Evolutionary conservation across 2,329 filamentous ascomycete genomes (phyloP), one percentile per base, ranked within the genome.

Genomic region (Sodiomyces alkalinus): DNA sequence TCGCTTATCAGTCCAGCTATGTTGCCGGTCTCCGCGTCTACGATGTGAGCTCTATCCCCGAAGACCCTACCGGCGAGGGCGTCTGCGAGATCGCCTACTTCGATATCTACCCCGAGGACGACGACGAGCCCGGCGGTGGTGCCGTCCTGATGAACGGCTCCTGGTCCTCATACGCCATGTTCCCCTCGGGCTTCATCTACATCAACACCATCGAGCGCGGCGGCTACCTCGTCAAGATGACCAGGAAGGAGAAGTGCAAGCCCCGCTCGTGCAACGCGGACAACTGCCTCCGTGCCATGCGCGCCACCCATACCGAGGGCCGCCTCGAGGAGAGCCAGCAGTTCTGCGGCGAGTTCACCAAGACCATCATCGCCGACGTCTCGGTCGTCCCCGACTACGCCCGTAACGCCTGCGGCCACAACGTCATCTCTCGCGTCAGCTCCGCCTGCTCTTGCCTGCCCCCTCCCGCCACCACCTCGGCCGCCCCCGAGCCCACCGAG

Each of bases 271-370:
- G 52, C 42, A 40, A 45, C 29, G 54, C 49, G 37, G 52, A 62
- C 47, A 60, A 60, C 49, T 62, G 57, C 46, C 55, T 55, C 41
- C 53, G 55, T 18, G 52, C 55, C 33, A 49, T 62, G 27, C 58
- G 56, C 15, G 56, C 56, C 29, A 59, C 54, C 22, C 47, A 52
- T 27, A 36, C 51, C 18, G 39, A 41, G 9, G 38, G 43, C 12
- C 55, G 55, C 37, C 44, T 50, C 36, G 44, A 46, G 32, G 49
- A 53, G 40, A 59, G 55, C 44, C 34, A 34, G 26, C 23, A 34
- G 29, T 37, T 37, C 32, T 37, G 34, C 32, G 32, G 25, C 12
- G 32, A 29, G n/a, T 37, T 32, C 32, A 33, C 33, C 4, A 29
- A 32, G 17, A 33, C 32, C 8, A 32, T 33, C 24, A 22, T 25